A percentile compares a stretch with the other conserved stretches of the same genome.
These are phyloP conservation scores for Zoysia pacifica DNA, from an alignment of 176 grass and related monocot species.

Conservation along the genomic window DNA sequence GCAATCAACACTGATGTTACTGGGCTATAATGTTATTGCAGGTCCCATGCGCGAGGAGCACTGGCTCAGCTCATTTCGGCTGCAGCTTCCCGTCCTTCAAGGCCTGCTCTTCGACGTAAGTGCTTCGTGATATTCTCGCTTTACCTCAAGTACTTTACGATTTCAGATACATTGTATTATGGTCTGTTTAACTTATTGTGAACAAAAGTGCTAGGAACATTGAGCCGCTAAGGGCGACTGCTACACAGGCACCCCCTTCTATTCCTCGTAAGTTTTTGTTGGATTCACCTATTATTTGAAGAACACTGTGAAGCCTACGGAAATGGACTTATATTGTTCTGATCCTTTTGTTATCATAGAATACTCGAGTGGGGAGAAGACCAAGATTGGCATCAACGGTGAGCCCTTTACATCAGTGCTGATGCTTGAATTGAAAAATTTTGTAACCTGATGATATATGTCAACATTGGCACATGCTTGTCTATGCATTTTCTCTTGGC, in stretches of 20 bases:
- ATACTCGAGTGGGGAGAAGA: slow-evolving; percentile 54
- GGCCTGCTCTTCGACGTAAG: neutral
- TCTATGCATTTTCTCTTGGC: too few species aligned
- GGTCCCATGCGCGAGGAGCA: slow-evolving; percentile 35
- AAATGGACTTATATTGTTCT: neutral
- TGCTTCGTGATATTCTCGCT: neutral
- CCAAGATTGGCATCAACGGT: slow-evolving; percentile 89
- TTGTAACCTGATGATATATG: neutral
- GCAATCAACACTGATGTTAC: neutral
- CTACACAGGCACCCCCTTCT: slow-evolving; percentile 52
- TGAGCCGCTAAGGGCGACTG: slow-evolving; percentile 67
- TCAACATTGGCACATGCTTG: too few species aligned
- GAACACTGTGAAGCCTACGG: too few species aligned
- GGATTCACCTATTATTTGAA: neutral
- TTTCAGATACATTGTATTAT: neutral
- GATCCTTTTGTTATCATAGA: slow-evolving; percentile 39
- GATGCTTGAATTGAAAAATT: neutral
- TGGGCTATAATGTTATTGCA: slow-evolving; percentile 3
- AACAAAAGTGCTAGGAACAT: slow-evolving; percentile 47
- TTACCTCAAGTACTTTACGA: too few species aligned
- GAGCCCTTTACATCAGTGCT: slow-evolving; percentile 10
- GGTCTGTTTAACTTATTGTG: neutral
- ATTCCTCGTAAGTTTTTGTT: slow-evolving; percentile 44
- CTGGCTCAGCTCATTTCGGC: slow-evolving; percentile 12
- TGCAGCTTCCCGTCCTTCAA: slow-evolving; percentile 15